Evolutionary conservation across 2,329 filamentous ascomycete species (phyloP).

Genomic region (Fusarium ramigenum): DNA sequence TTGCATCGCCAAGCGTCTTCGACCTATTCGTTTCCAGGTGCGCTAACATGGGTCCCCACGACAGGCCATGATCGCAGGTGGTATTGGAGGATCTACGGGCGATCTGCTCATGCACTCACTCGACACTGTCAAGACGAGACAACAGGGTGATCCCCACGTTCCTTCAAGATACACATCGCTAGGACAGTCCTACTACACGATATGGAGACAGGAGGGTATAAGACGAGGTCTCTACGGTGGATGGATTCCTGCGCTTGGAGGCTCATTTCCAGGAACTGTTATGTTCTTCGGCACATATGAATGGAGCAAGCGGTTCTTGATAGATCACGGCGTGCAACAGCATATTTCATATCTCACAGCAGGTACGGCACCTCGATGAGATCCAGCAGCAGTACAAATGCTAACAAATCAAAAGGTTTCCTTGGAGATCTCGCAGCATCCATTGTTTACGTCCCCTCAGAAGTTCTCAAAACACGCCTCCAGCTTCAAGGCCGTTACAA

Average conservation of each 20-base stretch:
- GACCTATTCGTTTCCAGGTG: conserved; percentile 1
- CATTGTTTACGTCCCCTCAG: conserved; percentile 93
- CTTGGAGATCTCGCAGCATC: conserved; percentile 92
- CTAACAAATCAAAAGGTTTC: conserved; percentile 68
- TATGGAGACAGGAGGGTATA: conserved; percentile 91
- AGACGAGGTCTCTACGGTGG: conserved; percentile 89
- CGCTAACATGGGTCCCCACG: conserved; percentile 32
- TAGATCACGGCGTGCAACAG: conserved; percentile 84
- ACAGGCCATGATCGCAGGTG: conserved; percentile 94
- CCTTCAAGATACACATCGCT: conserved; percentile 93
- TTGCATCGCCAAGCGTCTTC: neutral
- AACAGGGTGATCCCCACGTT: conserved; percentile 94
- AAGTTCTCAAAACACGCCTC: conserved; percentile 96
- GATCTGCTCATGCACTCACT: conserved; percentile 99
- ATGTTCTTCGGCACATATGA: conserved; percentile 98
- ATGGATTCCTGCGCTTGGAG: conserved; percentile 89
- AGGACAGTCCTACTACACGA: conserved; percentile 90
- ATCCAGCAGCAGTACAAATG: neutral
- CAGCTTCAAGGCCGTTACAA: conserved; percentile 95
- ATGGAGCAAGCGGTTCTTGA: conserved; percentile 88
- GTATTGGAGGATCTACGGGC: conserved; percentile 89
- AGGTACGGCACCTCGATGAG: conserved; percentile 60
- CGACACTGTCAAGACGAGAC: conserved; percentile 97
- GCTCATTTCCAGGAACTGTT: conserved; percentile 92
- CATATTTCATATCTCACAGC: conserved; percentile 87